phyloP scores from a whole-genome alignment of 345 rosid genomes.

The Bretschneidera sinensis region DNA sequence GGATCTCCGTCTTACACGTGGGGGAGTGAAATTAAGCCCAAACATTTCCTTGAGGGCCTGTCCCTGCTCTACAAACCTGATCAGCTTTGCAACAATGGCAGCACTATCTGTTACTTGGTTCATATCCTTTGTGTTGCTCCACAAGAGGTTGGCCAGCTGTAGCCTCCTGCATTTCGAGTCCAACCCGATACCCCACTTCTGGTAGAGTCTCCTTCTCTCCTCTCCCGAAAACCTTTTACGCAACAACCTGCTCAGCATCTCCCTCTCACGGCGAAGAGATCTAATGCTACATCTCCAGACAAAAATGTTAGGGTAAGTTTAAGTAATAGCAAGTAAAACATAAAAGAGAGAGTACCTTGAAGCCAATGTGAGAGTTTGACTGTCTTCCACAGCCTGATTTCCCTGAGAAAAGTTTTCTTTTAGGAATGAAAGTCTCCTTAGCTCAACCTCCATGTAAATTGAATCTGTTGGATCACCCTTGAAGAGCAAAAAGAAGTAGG shows the following conservation, averaged over 20 bases:
- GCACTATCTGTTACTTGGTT: slow-evolving; percentile 66
- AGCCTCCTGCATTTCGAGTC: slow-evolving; percentile 71
- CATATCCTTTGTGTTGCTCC: slow-evolving; percentile 63
- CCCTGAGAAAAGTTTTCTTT: slow-evolving; percentile 70
- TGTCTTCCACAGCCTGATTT: slow-evolving; percentile 49
- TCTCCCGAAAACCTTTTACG: slow-evolving; percentile 58
- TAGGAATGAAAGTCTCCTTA: slow-evolving; percentile 79
- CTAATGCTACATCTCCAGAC: slow-evolving; percentile 42
- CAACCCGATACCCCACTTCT: slow-evolving; percentile 69
- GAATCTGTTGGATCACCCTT: slow-evolving; percentile 87
- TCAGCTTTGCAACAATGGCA: slow-evolving; percentile 69
- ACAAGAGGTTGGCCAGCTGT: slow-evolving; percentile 64
- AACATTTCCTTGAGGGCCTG: slow-evolving; percentile 78
- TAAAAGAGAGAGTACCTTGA: slow-evolving; percentile 55
- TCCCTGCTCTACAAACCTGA: slow-evolving; percentile 76
- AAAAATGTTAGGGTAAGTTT: slow-evolving; percentile 1
- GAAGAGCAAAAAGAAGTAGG: slow-evolving; percentile 91
- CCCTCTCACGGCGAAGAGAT: slow-evolving; percentile 68
- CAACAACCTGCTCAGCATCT: slow-evolving; percentile 81
- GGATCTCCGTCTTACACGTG: slow-evolving; percentile 45
- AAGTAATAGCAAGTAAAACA: neutral
- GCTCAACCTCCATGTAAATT: slow-evolving; percentile 89
- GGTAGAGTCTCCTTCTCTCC: slow-evolving; percentile 62
- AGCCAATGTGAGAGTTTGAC: slow-evolving; percentile 48
- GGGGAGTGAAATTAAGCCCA: slow-evolving; percentile 81